A percentile compares a stretch with the other conserved stretches of the same genome.
Conservation (phyloP, 352 stramenopile genomes). For the Phytophthora syringae region DNA sequence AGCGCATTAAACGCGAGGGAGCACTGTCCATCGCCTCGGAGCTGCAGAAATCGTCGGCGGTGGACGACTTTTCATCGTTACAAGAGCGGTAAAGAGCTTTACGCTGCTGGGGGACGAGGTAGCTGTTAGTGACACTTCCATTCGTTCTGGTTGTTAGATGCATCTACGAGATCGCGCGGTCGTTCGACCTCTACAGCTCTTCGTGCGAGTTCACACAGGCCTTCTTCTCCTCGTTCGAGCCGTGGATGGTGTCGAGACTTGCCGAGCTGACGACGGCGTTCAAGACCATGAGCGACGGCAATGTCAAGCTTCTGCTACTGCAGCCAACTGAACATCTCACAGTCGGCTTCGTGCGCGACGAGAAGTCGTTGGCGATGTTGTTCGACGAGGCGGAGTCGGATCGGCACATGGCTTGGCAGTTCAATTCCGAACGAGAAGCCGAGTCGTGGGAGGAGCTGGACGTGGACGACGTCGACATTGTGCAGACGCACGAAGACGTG, state of each 20-base stretch:
- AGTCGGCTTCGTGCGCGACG: constrained; percentile 71
- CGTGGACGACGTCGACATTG: constrained; percentile 71
- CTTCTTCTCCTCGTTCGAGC: constrained; percentile 73
- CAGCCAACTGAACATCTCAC: constrained; percentile 68
- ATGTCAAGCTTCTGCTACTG: constrained; percentile 64
- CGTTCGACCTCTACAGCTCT: constrained; percentile 75
- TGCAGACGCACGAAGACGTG: constrained; percentile 60
- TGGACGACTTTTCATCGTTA: constrained; percentile 50
- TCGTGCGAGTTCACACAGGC: constrained; percentile 64
- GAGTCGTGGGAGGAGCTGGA: constrained; percentile 82
- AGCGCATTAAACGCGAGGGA: constrained; percentile 69
- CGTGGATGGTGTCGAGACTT: constrained; percentile 79
- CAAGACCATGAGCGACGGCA: constrained; percentile 76
- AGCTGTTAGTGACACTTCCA: background rate
- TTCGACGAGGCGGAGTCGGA: constrained; percentile 44
- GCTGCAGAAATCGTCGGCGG: constrained; percentile 51
- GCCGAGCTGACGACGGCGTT: constrained; percentile 68
- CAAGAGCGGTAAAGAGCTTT: constrained; percentile 54
- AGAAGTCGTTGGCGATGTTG: constrained; percentile 52
- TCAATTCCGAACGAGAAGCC: constrained; percentile 42
- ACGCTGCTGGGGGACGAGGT: background rate
- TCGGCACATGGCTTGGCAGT: constrained; percentile 54
- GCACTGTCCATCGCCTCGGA: constrained; percentile 66
- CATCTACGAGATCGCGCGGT: constrained; percentile 73
- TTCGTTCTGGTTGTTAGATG: constrained; percentile 43